A percentile compares a stretch with the other conserved stretches of the same genome.
Conservation (phyloP, 2,329 filamentous ascomycete genomes). For the Zasmidium citrigriseum region DNA sequence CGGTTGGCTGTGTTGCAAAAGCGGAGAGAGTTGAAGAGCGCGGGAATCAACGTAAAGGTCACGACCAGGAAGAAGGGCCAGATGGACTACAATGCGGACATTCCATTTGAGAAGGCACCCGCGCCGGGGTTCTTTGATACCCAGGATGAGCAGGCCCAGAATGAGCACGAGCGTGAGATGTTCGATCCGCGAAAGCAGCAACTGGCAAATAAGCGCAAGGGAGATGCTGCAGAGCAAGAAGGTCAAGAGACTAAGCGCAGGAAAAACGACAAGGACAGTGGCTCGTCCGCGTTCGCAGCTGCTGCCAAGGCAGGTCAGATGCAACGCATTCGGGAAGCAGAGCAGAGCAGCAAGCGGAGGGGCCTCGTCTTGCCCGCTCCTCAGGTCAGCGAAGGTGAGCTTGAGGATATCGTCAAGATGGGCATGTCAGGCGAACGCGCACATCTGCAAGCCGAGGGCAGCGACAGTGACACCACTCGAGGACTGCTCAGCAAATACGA, state of each 20-base stretch:
- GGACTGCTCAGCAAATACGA: slow-evolving; percentile 87
- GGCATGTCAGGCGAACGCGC: slow-evolving; percentile 90
- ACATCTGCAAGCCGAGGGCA: slow-evolving; percentile 69
- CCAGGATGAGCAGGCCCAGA: slow-evolving; percentile 73
- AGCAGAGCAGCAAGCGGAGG: slow-evolving; percentile 92
- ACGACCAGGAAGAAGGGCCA: slow-evolving; percentile 88
- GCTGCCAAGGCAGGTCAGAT: slow-evolving; percentile 91
- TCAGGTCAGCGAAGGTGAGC: slow-evolving; percentile 87
- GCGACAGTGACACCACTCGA: slow-evolving; percentile 81
- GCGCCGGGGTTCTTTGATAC: slow-evolving; percentile 93
- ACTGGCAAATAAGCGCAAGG: slow-evolving; percentile 88
- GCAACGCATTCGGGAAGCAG: slow-evolving; percentile 92
- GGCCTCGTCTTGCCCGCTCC: slow-evolving; percentile 81
- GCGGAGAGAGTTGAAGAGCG: slow-evolving; percentile 91
- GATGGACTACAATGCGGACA: slow-evolving; percentile 99
- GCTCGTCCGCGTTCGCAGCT: slow-evolving; percentile 78
- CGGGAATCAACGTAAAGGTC: slow-evolving; percentile 97
- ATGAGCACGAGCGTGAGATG: slow-evolving; percentile 79
- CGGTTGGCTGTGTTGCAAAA: slow-evolving; percentile 90
- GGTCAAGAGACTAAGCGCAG: slow-evolving; percentile 75
- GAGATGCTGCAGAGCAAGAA: slow-evolving; percentile 76
- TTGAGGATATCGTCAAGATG: slow-evolving; percentile 99
- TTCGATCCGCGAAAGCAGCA: slow-evolving; percentile 95
- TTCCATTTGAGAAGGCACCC: slow-evolving; percentile 93
- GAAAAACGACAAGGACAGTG: slow-evolving; percentile 82